Evolutionary conservation across 1,284 basidiomycete species (phyloP).

Genomic region (Malassezia globosa): DNA sequence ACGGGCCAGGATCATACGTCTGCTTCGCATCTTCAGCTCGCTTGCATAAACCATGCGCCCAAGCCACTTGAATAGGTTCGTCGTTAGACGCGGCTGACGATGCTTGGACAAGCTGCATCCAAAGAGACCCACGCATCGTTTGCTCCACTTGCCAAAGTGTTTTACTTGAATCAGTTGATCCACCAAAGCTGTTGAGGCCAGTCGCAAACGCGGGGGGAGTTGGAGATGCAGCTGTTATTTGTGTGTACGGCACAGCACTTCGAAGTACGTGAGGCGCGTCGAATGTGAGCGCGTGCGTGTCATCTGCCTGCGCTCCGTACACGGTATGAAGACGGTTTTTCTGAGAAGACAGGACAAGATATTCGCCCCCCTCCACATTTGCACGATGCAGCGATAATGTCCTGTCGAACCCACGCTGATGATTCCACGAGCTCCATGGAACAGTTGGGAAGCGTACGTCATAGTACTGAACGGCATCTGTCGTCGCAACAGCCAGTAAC

Average conservation of each 20-base stretch:
- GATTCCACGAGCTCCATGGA: slow-evolving; percentile 7
- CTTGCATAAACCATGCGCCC: background rate
- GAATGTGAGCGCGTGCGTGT: background rate
- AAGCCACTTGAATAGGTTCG: background rate
- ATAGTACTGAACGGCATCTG: slow-evolving; percentile 13
- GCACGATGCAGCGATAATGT: background rate
- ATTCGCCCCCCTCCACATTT: background rate
- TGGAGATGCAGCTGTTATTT: background rate
- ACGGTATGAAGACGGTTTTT: slow-evolving; percentile 6
- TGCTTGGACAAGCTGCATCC: background rate
- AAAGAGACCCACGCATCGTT: background rate
- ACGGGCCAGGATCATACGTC: slow-evolving; percentile 8
- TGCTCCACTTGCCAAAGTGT: slow-evolving; percentile 1
- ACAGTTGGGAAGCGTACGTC: slow-evolving; percentile 6
- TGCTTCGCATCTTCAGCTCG: background rate
- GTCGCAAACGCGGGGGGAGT: background rate
- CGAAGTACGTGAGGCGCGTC: background rate
- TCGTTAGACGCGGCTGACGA: background rate
- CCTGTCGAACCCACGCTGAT: slow-evolving; percentile 13
- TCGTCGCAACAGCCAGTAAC: background rate
- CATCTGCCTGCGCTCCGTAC: background rate
- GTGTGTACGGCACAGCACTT: background rate
- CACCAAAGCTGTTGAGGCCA: too few relatives aligned
- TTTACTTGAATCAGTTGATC: background rate
- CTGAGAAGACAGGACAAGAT: slow-evolving; percentile 4